Percentiles rank a stretch among this genome's conserved stretches.
These are phyloP conservation scores for Nevesoporus exiguus DNA, from an alignment of 768 basidiomycete species.

Conservation along the genomic window DNA sequence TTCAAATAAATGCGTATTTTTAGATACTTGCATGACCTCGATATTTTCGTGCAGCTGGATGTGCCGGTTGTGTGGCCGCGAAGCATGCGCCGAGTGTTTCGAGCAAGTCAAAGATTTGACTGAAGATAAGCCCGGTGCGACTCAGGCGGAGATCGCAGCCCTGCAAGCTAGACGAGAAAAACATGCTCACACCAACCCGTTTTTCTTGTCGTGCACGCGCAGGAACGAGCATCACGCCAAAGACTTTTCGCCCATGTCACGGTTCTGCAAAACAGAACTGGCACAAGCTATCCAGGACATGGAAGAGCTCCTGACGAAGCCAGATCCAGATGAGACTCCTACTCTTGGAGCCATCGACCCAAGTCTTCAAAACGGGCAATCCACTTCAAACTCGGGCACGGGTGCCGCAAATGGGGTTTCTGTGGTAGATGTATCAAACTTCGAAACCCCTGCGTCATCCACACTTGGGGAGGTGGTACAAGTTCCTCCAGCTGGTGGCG, in stretches of 20 bases:
- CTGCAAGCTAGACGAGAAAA: constrained; percentile 54
- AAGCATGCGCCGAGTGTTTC: constrained; percentile 85
- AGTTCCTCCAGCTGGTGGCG: constrained; percentile 2
- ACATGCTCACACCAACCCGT: constrained; percentile 63
- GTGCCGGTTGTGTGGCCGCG: constrained; percentile 87
- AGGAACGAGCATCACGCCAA: constrained; percentile 64
- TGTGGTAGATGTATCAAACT: constrained; percentile 7
- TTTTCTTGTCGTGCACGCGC: constrained; percentile 69
- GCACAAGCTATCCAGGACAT: constrained; percentile 64
- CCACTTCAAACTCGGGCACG: background rate
- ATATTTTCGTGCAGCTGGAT: constrained; percentile 89
- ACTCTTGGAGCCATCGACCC: constrained; percentile 30
- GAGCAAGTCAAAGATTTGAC: constrained; percentile 65
- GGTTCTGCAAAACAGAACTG: constrained; percentile 67
- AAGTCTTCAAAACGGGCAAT: constrained; percentile 20
- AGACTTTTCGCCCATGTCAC: constrained; percentile 77
- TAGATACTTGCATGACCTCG: constrained; percentile 93
- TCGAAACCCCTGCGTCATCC: constrained; percentile 1
- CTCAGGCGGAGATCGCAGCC: constrained; percentile 45
- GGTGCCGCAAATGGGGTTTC: constrained; percentile 10
- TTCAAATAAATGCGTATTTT: constrained; percentile 6
- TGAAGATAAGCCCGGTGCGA: constrained; percentile 45
- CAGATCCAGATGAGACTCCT: constrained; percentile 28
- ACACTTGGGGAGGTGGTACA: constrained; percentile 9
- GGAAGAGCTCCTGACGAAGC: constrained; percentile 46